Conservation (phyloP, 1,284 basidiomycete species). For the Boletus calvinii region DNA sequence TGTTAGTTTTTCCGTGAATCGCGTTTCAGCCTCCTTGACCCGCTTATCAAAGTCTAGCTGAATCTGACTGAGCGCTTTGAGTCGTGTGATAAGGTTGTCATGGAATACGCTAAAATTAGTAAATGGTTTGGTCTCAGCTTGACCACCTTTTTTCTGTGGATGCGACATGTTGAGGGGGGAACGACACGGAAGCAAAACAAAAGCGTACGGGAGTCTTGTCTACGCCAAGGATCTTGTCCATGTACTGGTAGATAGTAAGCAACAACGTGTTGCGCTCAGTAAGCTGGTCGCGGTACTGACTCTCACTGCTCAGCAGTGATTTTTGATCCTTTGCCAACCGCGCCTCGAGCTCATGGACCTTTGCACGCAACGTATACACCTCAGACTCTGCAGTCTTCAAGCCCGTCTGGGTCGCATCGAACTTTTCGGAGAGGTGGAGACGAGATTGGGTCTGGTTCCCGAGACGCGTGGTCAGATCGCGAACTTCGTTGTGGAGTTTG, state of each 20-base stretch:
- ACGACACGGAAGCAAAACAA: neutral
- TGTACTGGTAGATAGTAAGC: slow-evolving; percentile 90
- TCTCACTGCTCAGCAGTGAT: slow-evolving; percentile 67
- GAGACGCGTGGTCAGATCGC: slow-evolving; percentile 74
- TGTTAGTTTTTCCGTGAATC: slow-evolving; percentile 69
- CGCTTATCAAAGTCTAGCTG: slow-evolving; percentile 86
- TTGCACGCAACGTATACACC: slow-evolving; percentile 52
- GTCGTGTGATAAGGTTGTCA: slow-evolving; percentile 86
- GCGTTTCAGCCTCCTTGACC: slow-evolving; percentile 75
- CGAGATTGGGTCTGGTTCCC: slow-evolving; percentile 83
- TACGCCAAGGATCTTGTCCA: slow-evolving; percentile 91
- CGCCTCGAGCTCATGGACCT: slow-evolving; percentile 75
- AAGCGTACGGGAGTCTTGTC: slow-evolving; percentile 77
- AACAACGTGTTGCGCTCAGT: slow-evolving; percentile 91
- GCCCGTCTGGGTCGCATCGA: slow-evolving; percentile 65
- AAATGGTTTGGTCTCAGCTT: slow-evolving; percentile 85
- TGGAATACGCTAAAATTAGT: slow-evolving; percentile 95
- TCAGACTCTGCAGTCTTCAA: slow-evolving; percentile 70
- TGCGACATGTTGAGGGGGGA: neutral
- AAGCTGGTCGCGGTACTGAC: slow-evolving; percentile 84
- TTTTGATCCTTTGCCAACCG: slow-evolving; percentile 84
- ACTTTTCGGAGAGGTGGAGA: slow-evolving; percentile 81
- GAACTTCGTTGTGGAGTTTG: slow-evolving; percentile 73
- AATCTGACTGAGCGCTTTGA: slow-evolving; percentile 82
- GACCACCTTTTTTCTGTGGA: slow-evolving; percentile 62